Percentiles rank a stretch among this genome's conserved stretches.
phyloP scores from a whole-genome alignment of 2,329 filamentous ascomycete species.

The Diaporthe vaccinii region DNA sequence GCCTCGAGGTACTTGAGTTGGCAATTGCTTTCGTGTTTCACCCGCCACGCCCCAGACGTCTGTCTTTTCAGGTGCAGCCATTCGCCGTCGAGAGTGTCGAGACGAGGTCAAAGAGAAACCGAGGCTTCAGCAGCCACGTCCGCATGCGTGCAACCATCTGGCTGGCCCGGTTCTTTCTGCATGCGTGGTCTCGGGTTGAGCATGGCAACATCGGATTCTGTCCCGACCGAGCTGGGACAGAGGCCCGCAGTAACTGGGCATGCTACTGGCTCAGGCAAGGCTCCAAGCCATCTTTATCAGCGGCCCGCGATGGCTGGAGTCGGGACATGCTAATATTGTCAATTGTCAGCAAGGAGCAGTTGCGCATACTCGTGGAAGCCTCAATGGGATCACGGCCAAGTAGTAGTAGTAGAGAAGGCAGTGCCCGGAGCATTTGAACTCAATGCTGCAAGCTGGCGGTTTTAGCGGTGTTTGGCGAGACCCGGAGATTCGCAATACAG shows the following conservation, averaged over 20 bases:
- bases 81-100: neutral
- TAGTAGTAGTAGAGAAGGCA: neutral
- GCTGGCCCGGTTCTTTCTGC: neutral
- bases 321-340: neutral
- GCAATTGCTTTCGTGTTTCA: neutral
- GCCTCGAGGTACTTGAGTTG: neutral
- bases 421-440: neutral
- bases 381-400: neutral
- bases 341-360: neutral
- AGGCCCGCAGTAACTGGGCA: neutral
- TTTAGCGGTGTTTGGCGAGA: conserved; percentile 33
- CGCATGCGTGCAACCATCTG: conserved; percentile 3
- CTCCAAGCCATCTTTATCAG: neutral
- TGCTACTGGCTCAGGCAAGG: neutral
- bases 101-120: conserved; percentile 7
- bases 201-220: neutral
- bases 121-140: neutral
- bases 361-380: neutral
- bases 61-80: neutral
- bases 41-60: neutral
- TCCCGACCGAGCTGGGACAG: neutral
- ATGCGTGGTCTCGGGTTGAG: neutral
- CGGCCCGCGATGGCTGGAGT: conserved; percentile 7
- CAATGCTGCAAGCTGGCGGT: conserved; percentile 4
- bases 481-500: conserved; percentile 26